Evolutionary conservation across 1,139 yeast genomes (phyloP).

Genomic region (Magnusiomyces paraingens): DNA sequence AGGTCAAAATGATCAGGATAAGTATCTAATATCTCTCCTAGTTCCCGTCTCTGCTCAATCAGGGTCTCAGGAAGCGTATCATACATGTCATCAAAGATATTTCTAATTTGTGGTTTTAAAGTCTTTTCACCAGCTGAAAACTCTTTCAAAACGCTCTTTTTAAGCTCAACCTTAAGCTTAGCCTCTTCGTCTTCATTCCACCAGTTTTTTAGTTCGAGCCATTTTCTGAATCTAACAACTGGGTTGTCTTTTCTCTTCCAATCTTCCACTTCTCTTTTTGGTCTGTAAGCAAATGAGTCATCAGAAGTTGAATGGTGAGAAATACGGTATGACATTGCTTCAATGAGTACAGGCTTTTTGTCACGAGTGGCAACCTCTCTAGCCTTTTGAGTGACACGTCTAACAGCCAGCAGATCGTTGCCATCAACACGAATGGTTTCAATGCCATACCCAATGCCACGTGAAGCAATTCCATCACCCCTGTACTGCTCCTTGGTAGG

Average conservation of each 20-base stretch:
- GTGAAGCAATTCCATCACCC: constrained; percentile 35
- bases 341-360: constrained; percentile 32
- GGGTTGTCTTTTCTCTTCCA: constrained; percentile 36
- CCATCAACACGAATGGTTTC: constrained; percentile 36
- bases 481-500: constrained; percentile 34
- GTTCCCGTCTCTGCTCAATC: constrained; percentile 28
- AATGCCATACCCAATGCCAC: constrained; percentile 35
- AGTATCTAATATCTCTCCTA: constrained; percentile 27
- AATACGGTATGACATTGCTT: constrained; percentile 35
- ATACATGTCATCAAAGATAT: constrained; percentile 28
- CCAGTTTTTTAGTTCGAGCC: constrained; percentile 29
- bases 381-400: constrained; percentile 30
- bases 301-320: constrained; percentile 37
- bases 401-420: constrained; percentile 33
- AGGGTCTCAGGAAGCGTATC: constrained; percentile 25
- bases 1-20: constrained; percentile 32
- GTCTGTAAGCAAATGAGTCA: constrained; percentile 35
- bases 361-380: constrained; percentile 29
- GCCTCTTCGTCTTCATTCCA: constrained; percentile 32
- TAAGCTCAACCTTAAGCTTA: constrained; percentile 23
- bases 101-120: constrained; percentile 27
- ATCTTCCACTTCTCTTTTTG: constrained; percentile 33
- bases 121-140: constrained; percentile 32
- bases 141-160: constrained; percentile 26
- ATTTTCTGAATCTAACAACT: constrained; percentile 32